Evolutionary conservation across 176 grass and related monocot species (phyloP), one percentile per base, ranked within the genome.

Genomic region (Chrysopogon serrulatus): DNA sequence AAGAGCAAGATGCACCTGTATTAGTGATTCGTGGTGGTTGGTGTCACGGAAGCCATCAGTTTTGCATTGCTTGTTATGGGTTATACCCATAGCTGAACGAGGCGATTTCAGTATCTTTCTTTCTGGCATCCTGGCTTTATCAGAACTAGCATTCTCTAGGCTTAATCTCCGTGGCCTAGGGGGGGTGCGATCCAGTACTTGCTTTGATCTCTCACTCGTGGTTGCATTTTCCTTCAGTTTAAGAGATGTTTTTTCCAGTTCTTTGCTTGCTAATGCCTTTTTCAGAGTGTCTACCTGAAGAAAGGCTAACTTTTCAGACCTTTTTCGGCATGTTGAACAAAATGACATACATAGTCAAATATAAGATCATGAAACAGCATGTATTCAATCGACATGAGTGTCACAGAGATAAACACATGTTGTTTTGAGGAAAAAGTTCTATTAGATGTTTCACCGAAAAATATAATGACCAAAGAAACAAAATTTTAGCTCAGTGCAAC

Each of bases 261-360:
- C 92, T 74, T 93, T 95, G 48, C 5, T 79, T 73, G 86, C 84
- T 71, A 98, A 87, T 78, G 88, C 87, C 60, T 91, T 98, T 84
- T 95, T 95, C 26, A 98, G 88, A 85, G 53, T 91, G 30, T 91
- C 86, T 63, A 93, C 88, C 95, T 98, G 78, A 77, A 89, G 82
- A 80, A 61, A 73, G 2, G 68, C 33, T 72, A 76, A 45, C 32
- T 5, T 37, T 86, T 80, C 12, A 31, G 5, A 85, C 27, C 49
- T 63, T 34, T 43, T 40, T 67, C 12, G 8, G 39, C 66, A 76
- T 84, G 76, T 66, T 14, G 30, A 47, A 66, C 16, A 30, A 84
- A 89, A 69, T 70, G 40, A 16, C 37, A 81, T 88, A 76, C 17
- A 48, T 2, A 57, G 66, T 39, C 18, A 57, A 33, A 74, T 24